phyloP scores from a whole-genome alignment of 306 rosid genomes.

The Pachyrhizus erosus region DNA sequence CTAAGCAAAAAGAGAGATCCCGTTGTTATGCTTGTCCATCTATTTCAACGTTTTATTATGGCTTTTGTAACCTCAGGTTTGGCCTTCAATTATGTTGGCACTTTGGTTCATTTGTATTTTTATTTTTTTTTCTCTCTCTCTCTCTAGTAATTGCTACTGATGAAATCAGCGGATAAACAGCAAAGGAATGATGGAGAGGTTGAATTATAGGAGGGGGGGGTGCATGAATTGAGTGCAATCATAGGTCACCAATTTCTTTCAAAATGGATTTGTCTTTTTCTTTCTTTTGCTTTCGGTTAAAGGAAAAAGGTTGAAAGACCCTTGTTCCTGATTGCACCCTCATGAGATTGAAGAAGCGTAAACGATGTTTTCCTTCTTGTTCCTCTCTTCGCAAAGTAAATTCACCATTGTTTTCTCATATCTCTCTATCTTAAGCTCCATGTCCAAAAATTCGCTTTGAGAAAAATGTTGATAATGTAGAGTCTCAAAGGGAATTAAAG shows the following conservation, averaged over 20 bases:
- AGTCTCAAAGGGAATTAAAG: constrained; percentile 17
- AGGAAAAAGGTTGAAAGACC: constrained; percentile 39
- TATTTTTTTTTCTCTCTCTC: neutral
- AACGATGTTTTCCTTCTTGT: constrained; percentile 88
- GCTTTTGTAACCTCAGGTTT: constrained; percentile 41
- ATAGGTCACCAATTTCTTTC: constrained; percentile 57
- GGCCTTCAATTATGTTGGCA: constrained; percentile 22
- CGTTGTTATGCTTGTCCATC: constrained; percentile 37
- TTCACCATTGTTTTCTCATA: constrained; percentile 14
- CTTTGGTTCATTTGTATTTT: neutral
- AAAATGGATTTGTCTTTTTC: constrained; percentile 31
- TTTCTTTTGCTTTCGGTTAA: constrained; percentile 53
- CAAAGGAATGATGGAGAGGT: constrained; percentile 52
- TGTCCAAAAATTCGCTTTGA: neutral
- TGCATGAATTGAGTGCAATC: constrained; percentile 71
- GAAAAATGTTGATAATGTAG: constrained; percentile 33
- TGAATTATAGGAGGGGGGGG: constrained; percentile 57
- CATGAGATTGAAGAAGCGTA: constrained; percentile 89
- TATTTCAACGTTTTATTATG: constrained; percentile 34
- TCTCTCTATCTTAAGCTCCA: constrained; percentile 13
- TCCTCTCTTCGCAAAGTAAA: constrained; percentile 78
- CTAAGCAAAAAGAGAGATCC: constrained; percentile 35
- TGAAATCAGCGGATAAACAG: constrained; percentile 48
- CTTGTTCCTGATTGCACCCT: constrained; percentile 55
- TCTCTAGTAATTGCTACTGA: constrained; percentile 45